phyloP scores from a whole-genome alignment of 2,329 filamentous ascomycete genomes.

The Aaosphaeria pasadenensis region DNA sequence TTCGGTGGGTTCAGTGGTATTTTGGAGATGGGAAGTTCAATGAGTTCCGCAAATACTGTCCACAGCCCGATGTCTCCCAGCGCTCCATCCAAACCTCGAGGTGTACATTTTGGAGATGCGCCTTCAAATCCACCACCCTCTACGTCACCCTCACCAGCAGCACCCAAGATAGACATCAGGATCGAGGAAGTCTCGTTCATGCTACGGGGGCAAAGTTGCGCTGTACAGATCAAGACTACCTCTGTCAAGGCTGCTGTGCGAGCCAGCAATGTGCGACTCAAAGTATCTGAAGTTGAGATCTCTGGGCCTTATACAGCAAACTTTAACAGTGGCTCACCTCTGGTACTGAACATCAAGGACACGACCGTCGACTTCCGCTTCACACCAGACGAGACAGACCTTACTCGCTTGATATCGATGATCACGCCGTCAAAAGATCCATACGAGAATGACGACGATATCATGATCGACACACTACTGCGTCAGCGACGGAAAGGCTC shows the following conservation, averaged over 20 bases:
- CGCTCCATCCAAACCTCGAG: slow-evolving; percentile 37
- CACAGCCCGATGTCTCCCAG: slow-evolving; percentile 32
- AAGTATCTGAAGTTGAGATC: slow-evolving; percentile 72
- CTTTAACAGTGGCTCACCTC: slow-evolving; percentile 55
- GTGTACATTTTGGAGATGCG: slow-evolving; percentile 56
- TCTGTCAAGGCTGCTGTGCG: slow-evolving; percentile 79
- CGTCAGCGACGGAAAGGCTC: slow-evolving; percentile 83
- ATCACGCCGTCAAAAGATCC: slow-evolving; percentile 90
- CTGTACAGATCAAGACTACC: slow-evolving; percentile 70
- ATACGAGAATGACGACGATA: slow-evolving; percentile 86
- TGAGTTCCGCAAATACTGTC: slow-evolving; percentile 67
- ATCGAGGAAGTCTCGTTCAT: slow-evolving; percentile 74
- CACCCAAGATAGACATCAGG: slow-evolving; percentile 68
- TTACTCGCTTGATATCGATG: slow-evolving; percentile 77
- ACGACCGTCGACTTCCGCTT: slow-evolving; percentile 69
- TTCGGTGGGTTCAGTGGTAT: slow-evolving; percentile 92
- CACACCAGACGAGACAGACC: slow-evolving; percentile 72
- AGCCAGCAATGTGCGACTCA: slow-evolving; percentile 67
- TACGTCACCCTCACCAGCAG: slow-evolving; percentile 2
- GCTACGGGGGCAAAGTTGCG: slow-evolving; percentile 75
- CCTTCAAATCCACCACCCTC: slow-evolving; percentile 6
- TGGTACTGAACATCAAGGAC: slow-evolving; percentile 61
- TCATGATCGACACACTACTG: slow-evolving; percentile 87
- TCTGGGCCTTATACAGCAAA: slow-evolving; percentile 65
- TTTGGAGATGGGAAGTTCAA: slow-evolving; percentile 81